Conservation (phyloP, 169 alveolate genomes). For the Plasmodium gaboni region DNA sequence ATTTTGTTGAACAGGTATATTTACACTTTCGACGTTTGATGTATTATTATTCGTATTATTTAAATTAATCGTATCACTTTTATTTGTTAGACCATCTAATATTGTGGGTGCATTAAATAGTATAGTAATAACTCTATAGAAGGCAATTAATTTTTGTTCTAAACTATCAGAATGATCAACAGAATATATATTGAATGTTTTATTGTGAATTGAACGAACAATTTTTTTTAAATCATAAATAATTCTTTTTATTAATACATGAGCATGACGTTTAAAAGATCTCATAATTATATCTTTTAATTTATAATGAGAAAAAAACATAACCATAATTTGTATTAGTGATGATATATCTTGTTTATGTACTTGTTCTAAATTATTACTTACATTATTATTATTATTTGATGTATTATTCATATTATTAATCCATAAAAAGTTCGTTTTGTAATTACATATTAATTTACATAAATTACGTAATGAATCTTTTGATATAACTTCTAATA, state of each 20-base stretch:
- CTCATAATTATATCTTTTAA: constrained; percentile 20
- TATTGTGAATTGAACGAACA: constrained; percentile 32
- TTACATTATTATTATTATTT: constrained; percentile 8
- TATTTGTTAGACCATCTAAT: constrained; percentile 26
- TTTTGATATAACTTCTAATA: constrained; percentile 59
- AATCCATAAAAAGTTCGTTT: constrained; percentile 72
- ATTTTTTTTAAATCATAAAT: constrained; percentile 64
- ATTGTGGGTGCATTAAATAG: constrained; percentile 68
- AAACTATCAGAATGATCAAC: constrained; percentile 73
- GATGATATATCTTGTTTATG: constrained; percentile 72
- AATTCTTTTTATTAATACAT: constrained; percentile 41
- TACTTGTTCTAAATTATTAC: constrained; percentile 70
- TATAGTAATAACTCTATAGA: constrained; percentile 57
- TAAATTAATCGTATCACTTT: constrained; percentile 9
- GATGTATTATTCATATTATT: constrained; percentile 7
- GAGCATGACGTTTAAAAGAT: constrained; percentile 69
- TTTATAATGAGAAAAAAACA: constrained; percentile 73
- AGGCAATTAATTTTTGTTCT: constrained; percentile 70
- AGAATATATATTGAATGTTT: constrained; percentile 34
- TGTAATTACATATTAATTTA: constrained; percentile 65
- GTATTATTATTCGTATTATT: neutral
- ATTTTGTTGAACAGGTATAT: neutral
- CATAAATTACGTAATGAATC: constrained; percentile 60
- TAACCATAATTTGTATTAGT: constrained; percentile 44
- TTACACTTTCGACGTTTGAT: neutral